phyloP scores from a whole-genome alignment of 2,329 filamentous ascomycete species.

The Tolypocladium inflatum region DNA sequence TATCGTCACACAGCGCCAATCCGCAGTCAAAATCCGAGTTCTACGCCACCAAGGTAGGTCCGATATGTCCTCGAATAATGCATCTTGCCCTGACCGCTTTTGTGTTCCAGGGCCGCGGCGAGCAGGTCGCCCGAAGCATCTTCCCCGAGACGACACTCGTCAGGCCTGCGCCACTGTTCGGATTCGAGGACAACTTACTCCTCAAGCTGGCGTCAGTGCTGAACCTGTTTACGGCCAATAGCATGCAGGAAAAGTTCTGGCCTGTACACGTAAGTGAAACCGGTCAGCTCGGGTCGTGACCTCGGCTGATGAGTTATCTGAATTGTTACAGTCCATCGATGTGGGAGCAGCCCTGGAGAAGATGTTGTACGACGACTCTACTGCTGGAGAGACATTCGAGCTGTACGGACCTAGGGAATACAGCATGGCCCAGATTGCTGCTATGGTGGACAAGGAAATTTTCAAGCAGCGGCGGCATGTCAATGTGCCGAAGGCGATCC shows the following conservation, averaged over 20 bases:
- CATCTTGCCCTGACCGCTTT: not conserved
- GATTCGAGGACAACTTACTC: constrained; percentile 87
- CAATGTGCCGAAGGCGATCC: constrained; percentile 73
- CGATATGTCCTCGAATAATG: too few species aligned
- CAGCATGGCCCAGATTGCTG: constrained; percentile 76
- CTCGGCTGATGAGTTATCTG: not conserved
- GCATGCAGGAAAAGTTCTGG: constrained; percentile 84
- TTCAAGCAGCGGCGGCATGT: constrained; percentile 82
- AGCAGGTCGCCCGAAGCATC: constrained; percentile 75
- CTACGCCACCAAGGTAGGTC: constrained; percentile 71
- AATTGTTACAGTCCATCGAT: constrained; percentile 60
- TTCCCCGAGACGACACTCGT: constrained; percentile 98
- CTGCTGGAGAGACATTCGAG: constrained; percentile 84
- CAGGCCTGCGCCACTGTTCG: constrained; percentile 85
- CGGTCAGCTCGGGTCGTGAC: not conserved
- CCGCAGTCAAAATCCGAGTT: constrained; percentile 76
- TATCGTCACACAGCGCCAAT: constrained; percentile 89
- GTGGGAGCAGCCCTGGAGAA: constrained; percentile 80
- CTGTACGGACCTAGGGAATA: constrained; percentile 92
- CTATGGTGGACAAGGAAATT: constrained; percentile 86
- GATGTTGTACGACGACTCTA: constrained; percentile 86
- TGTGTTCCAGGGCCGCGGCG: constrained; percentile 54
- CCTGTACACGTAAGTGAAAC: constrained; percentile 68
- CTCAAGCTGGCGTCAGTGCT: constrained; percentile 71
- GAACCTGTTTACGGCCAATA: constrained; percentile 83